Conservation (phyloP, 495 filamentous ascomycete species). For the Neurospora sp. region DNA sequence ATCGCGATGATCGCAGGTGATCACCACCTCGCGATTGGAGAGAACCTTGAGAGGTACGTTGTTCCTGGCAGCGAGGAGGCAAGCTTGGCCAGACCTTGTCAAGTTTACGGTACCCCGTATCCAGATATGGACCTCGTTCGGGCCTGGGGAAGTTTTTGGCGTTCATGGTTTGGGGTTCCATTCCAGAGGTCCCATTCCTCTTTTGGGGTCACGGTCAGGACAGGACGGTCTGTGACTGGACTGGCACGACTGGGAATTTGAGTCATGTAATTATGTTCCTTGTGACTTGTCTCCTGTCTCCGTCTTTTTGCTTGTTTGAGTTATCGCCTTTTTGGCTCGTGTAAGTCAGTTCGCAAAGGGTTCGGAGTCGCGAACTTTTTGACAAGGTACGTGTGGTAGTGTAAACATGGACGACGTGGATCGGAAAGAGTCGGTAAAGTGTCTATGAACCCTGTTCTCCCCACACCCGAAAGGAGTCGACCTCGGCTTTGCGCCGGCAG, state of each 20-base stretch:
- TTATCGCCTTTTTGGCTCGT: not conserved
- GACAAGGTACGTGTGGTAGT: not conserved
- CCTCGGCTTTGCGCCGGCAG: constrained; percentile 29
- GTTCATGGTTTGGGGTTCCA: not conserved
- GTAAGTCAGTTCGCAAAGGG: not conserved
- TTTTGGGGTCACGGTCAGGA: not conserved
- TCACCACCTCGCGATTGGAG: not conserved
- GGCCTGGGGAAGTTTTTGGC: not conserved
- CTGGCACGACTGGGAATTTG: not conserved
- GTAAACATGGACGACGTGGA: not conserved
- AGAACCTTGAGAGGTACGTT: not conserved
- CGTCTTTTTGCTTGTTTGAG: not conserved
- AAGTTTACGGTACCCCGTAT: not conserved
- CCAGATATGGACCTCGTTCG: not conserved
- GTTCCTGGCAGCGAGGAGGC: not conserved
- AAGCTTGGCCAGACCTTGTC: not conserved
- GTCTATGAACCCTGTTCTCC: not conserved
- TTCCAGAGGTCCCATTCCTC: not conserved
- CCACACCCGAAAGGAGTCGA: constrained; percentile 8
- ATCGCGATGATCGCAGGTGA: not conserved
- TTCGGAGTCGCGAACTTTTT: not conserved
- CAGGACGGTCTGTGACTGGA: not conserved
- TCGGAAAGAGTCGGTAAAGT: not conserved
- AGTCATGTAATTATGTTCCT: not conserved
- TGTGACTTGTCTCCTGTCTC: not conserved